Conservation (phyloP, 805 yeast genomes). For the Starmerella gropengiesseri region DNA sequence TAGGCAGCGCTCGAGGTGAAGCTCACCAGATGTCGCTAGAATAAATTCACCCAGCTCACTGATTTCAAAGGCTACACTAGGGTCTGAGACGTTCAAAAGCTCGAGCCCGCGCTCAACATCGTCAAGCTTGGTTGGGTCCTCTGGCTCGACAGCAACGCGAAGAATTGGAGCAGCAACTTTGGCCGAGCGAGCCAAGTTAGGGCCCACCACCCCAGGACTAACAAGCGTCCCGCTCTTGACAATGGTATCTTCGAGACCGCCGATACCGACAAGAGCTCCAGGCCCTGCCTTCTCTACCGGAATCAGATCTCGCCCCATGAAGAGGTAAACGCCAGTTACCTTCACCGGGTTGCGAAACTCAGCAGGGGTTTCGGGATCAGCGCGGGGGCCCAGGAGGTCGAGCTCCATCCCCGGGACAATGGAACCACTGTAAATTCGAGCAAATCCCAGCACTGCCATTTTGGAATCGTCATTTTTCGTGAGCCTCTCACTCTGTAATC, state of each 20-base stretch:
- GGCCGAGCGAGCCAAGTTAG: constrained; percentile 67
- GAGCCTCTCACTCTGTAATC: constrained; percentile 49
- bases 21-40: constrained; percentile 90
- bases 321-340: constrained; percentile 58
- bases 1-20: constrained; percentile 87
- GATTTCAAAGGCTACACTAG: constrained; percentile 78
- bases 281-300: constrained; percentile 75
- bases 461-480: constrained; percentile 4
- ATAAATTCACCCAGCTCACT: constrained; percentile 91
- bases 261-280: constrained; percentile 89
- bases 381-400: constrained; percentile 76
- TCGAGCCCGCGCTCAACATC: constrained; percentile 68
- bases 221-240: constrained; percentile 79
- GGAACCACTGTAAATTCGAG: constrained; percentile 82
- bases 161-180: constrained; percentile 80
- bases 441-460: constrained; percentile 76
- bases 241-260: constrained; percentile 73
- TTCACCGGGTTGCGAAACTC: constrained; percentile 48
- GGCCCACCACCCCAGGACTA: constrained; percentile 46
- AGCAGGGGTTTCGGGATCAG: constrained; percentile 50
- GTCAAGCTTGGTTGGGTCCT: constrained; percentile 61
- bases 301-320: constrained; percentile 88
- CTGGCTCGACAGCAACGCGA: constrained; percentile 92
- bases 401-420: constrained; percentile 63
- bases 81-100: constrained; percentile 77